These are phyloP conservation scores for Mesembryanthemum crystallinum DNA, from an alignment of 148 eudicot genomes.

Conservation along the genomic window DNA sequence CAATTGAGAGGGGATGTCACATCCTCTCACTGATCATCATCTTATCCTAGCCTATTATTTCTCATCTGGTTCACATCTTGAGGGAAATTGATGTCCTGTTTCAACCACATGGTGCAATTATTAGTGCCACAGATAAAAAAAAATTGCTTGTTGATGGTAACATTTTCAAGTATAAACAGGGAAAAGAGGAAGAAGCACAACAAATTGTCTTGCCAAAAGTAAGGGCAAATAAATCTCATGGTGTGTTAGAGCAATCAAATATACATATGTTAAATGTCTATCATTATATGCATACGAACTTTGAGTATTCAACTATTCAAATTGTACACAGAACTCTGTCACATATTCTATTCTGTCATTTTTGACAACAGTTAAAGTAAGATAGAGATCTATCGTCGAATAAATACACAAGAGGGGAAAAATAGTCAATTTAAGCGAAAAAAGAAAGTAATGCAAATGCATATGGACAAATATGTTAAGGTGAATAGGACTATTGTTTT, in stretches of 20 bases:
- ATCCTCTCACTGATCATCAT: conserved; percentile 32
- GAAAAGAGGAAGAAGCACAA: no score
- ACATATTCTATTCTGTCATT: no score
- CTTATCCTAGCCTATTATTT: conserved; percentile 53
- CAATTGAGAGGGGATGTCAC: conserved; percentile 22
- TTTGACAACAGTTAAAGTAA: no score
- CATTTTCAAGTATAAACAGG: no score
- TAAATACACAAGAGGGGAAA: no score
- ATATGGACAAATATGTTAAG: neutral
- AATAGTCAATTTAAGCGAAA: neutral
- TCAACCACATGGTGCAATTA: conserved; percentile 13
- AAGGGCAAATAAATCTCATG: neutral
- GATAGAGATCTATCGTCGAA: no score
- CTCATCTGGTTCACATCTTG: conserved; percentile 49
- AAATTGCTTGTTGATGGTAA: neutral
- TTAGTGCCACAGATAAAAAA: neutral
- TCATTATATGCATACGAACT: no score
- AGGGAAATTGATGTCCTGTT: conserved; percentile 47
- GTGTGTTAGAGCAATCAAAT: no score
- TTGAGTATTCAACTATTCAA: no score
- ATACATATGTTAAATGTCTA: no score
- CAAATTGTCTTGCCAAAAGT: neutral
- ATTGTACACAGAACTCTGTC: no score
- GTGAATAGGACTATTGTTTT: neutral
- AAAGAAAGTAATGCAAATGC: neutral